phyloP scores from a whole-genome alignment of 768 basidiomycete species.

The Clathrus columnatus region DNA sequence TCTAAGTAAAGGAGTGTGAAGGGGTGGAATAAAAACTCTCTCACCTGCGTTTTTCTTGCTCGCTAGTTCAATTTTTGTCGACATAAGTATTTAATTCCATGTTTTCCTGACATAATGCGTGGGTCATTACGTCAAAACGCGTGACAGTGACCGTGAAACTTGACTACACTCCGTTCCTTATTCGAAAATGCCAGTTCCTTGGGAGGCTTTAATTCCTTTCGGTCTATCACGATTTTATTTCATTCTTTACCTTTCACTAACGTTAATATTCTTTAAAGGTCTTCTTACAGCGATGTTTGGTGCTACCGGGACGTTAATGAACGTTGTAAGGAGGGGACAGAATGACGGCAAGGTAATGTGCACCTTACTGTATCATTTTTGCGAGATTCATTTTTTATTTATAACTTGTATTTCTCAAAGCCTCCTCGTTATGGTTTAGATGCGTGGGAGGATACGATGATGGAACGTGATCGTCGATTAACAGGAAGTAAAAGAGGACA shows the following conservation, averaged over 20 bases:
- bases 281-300: constrained; percentile 85
- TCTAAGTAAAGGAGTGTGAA: no score
- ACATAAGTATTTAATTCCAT: no score
- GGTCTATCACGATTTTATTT: constrained; percentile 37
- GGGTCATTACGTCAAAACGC: no score
- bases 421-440: constrained; percentile 80
- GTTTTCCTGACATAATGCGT: no score
- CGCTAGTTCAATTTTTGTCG: no score
- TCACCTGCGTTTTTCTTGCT: no score
- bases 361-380: constrained; percentile 7
- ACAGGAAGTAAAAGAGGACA: constrained; percentile 86
- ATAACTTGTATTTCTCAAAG: constrained; percentile 30
- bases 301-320: constrained; percentile 81
- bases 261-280: constrained; percentile 34
- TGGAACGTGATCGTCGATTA: constrained; percentile 79
- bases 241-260: constrained; percentile 8
- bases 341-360: constrained; percentile 79
- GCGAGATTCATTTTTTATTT: constrained; percentile 3
- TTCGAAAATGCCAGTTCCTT: constrained; percentile 85
- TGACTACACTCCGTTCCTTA: not conserved
- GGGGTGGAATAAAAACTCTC: no score
- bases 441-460: constrained; percentile 93
- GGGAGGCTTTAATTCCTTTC: constrained; percentile 95
- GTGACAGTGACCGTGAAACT: no score
- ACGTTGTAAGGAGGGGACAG: constrained; percentile 65